Conservation (phyloP, 257 asterid species). For the Lavandula angustifolia region DNA sequence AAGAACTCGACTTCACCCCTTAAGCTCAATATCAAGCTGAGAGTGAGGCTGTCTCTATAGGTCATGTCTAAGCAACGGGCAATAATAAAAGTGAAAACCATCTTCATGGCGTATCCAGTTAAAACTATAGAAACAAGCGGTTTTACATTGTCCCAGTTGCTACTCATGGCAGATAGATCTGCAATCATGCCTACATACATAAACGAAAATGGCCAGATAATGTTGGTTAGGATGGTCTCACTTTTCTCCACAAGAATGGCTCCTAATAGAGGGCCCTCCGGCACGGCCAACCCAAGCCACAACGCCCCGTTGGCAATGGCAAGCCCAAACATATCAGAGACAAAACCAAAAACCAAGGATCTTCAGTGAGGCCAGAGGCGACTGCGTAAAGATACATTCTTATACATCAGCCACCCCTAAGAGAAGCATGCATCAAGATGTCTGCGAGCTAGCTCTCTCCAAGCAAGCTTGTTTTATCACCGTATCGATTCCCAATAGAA, state of each 20-base stretch:
- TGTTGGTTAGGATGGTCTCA: constrained; percentile 53
- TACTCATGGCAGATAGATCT: constrained; percentile 41
- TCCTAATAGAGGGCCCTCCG: constrained; percentile 81
- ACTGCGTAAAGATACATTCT: constrained; percentile 39
- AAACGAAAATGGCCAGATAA: constrained; percentile 65
- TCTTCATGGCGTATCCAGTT: constrained; percentile 38
- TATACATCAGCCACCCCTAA: constrained; percentile 56
- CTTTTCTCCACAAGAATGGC: constrained; percentile 63
- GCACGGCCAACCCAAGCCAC: constrained; percentile 85
- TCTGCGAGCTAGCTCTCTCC: constrained; percentile 70
- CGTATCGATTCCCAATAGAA: constrained; percentile 42
- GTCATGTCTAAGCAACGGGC: constrained; percentile 49
- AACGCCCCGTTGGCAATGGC: constrained; percentile 70
- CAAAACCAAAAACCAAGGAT: constrained; percentile 48
- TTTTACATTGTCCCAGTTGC: constrained; percentile 49
- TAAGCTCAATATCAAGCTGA: constrained; percentile 54
- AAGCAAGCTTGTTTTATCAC: constrained; percentile 62
- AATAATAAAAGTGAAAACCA: constrained; percentile 39
- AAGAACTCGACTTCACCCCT: constrained; percentile 78
- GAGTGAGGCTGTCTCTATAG: constrained; percentile 63
- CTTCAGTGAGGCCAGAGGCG: constrained; percentile 46
- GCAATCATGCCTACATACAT: constrained; percentile 55
- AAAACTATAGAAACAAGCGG: constrained; percentile 53
- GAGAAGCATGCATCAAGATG: constrained; percentile 70
- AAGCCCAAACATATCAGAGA: constrained; percentile 57